Base-by-base conservation (phyloP, 202 grass and related monocot species). In the Carex sylvatica region DNA sequence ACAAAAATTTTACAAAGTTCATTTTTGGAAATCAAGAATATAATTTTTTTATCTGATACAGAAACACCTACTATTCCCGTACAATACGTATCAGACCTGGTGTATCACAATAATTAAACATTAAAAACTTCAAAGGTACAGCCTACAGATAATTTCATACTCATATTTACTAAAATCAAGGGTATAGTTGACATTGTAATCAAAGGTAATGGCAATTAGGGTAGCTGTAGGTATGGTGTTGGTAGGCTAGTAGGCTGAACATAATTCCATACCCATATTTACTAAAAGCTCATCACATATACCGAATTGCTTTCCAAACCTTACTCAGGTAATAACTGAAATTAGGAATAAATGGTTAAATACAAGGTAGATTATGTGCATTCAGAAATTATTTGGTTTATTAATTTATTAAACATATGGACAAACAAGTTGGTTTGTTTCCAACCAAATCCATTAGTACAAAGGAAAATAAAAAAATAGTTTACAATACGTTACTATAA, bases 181-280 rank as follows among this genome's bases (percentile, higher is more conserved):
- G n/a, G 40, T 54, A 19, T 74, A 60, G 38, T 80, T 86, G 33
- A 74, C 71, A 58, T 44, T 42, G 15, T 77, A 55, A 77, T 8
- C 36, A 14, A 77, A 36, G 52, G 30, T 53, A 77, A 12, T 74
- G 22, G 13, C 12, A 28, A 16, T 74, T 76, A 18, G 23, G 30
- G 61, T 64, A 24, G 28, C 65, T 69, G 5, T 69, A 9, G 5
- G 2, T 2, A 68, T 38, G 65, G 33, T 28, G 16, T 69, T 3
- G 15, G 65, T 71, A 71, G 18, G 38, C 10, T 70, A 6, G 65
- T 71, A 71, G 18, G 38, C 10, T 70, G 2, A 0, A 44, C 36
- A 69, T 38, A 70, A 40, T 12, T 46, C n/a, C 2, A 12, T 13
- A 46, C 38, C 67, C 38, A 70, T 46, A 70, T 70, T 70, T 70